Evolutionary conservation across 768 basidiomycete species (phyloP).

Genomic region (Rhizopogon rudus): DNA sequence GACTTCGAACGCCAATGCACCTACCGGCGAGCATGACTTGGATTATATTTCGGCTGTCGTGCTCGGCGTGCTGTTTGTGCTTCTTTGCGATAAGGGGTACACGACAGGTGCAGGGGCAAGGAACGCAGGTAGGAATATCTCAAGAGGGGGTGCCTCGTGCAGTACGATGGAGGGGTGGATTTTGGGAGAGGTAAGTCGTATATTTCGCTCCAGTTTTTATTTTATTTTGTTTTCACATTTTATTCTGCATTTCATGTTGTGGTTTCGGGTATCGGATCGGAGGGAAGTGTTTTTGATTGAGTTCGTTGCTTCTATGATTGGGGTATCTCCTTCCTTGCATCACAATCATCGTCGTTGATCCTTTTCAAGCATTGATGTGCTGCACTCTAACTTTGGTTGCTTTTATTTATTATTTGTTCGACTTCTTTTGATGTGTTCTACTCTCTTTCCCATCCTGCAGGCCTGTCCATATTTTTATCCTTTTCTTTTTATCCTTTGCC

Average conservation of each 20-base stretch:
- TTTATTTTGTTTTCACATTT: too few relatives aligned
- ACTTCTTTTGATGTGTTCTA: background rate
- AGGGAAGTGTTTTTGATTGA: too few relatives aligned
- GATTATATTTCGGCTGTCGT: constrained; percentile 59
- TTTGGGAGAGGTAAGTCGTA: background rate
- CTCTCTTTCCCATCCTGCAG: background rate
- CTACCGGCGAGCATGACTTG: constrained; percentile 38
- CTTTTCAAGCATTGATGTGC: background rate
- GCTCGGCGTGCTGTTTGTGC: constrained; percentile 48
- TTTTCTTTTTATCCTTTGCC: constrained; percentile 6
- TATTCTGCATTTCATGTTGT: too few relatives aligned
- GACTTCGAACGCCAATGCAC: background rate
- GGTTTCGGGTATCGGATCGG: too few relatives aligned
- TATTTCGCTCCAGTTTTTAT: background rate
- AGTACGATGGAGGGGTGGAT: background rate
- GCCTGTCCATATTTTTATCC: constrained; percentile 4
- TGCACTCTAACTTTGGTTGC: background rate
- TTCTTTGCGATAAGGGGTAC: constrained; percentile 46
- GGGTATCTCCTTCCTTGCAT: background rate
- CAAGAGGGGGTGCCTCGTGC: background rate
- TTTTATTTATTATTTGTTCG: background rate
- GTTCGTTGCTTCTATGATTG: background rate
- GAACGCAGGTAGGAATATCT: too few relatives aligned
- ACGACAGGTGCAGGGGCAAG: constrained; percentile 16
- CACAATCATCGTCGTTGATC: background rate